Evolutionary conservation across 1,284 basidiomycete genomes (phyloP).

Genomic region (Volvariella volvacea): DNA sequence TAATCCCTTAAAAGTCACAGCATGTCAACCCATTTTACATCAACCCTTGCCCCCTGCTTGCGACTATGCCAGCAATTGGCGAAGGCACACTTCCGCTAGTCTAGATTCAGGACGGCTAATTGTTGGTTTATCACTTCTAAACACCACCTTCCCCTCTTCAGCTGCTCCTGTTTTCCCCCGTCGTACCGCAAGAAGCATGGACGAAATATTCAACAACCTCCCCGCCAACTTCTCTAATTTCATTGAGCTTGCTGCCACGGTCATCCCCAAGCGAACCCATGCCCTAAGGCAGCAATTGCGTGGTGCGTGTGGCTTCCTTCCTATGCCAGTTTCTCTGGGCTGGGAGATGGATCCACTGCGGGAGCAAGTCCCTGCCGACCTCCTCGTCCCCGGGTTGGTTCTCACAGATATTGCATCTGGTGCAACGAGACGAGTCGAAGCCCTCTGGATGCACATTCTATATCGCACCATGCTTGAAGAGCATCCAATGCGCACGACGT

Average conservation of each 20-base stretch:
- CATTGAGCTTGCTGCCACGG: conserved; percentile 9
- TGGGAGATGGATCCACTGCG: conserved; percentile 9
- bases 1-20: too few species aligned
- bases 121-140: too few species aligned
- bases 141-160: too few species aligned
- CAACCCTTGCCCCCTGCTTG: too few species aligned
- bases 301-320: conserved; percentile 8
- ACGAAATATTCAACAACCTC: too few species aligned
- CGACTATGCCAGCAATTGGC: too few species aligned
- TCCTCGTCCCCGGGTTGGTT: conserved; percentile 6
- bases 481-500: conserved; percentile 2
- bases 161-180: too few species aligned
- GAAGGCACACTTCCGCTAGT: too few species aligned
- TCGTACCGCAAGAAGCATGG: too few species aligned
- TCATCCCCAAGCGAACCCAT: conserved; percentile 8
- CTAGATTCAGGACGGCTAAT: too few species aligned
- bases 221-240: conserved; percentile 1
- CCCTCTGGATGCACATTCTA: conserved; percentile 11
- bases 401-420: conserved; percentile 11
- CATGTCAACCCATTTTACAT: too few species aligned
- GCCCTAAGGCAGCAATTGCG: conserved; percentile 10
- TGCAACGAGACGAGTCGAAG: conserved; percentile 8
- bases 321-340: conserved; percentile 10
- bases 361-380: conserved; percentile 6
- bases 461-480: conserved; percentile 6